phyloP scores from a whole-genome alignment of 2,329 filamentous ascomycete genomes.

The Curvularia lunata region DNA sequence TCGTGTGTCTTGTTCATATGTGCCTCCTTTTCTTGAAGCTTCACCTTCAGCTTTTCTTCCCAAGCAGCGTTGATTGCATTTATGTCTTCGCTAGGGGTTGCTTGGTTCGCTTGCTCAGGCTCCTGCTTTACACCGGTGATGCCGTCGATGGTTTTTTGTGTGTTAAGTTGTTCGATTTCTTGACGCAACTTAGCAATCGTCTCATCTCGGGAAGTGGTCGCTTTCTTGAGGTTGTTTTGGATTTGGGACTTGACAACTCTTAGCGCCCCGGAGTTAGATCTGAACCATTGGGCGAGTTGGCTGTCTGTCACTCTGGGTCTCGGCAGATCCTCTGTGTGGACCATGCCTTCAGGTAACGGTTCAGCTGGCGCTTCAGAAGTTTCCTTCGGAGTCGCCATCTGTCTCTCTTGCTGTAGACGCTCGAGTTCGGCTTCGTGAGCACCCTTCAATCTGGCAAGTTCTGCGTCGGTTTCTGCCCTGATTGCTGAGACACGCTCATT shows the following conservation, averaged over 20 bases:
- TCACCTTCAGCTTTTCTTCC: constrained; percentile 47
- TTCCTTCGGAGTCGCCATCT: constrained; percentile 6
- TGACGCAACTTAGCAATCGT: constrained; percentile 11
- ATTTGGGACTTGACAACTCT: constrained; percentile 18
- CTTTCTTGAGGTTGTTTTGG: constrained; percentile 15
- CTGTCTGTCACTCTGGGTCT: constrained; percentile 19
- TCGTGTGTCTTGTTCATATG: constrained; percentile 66
- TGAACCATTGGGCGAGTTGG: constrained; percentile 19
- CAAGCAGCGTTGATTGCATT: constrained; percentile 43
- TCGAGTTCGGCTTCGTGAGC: constrained; percentile 48
- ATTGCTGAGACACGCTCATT: constrained; percentile 69
- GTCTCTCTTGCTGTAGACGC: constrained; percentile 28
- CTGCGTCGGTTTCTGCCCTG: constrained; percentile 34
- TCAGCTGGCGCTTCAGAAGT: constrained; percentile 3
- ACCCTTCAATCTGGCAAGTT: constrained; percentile 53
- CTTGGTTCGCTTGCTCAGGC: constrained; percentile 16
- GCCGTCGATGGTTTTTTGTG: constrained; percentile 18
- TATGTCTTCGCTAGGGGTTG: constrained; percentile 27
- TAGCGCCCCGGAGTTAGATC: constrained; percentile 11
- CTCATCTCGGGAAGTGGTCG: constrained; percentile 6
- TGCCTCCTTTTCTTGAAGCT: constrained; percentile 47
- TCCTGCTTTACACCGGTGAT: constrained; percentile 21
- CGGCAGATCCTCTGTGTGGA: constrained; percentile 35
- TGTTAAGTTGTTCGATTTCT: constrained; percentile 21
- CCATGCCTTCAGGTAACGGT: constrained; percentile 13